phyloP scores from a whole-genome alignment of 2,329 filamentous ascomycete genomes.

The Colletotrichum acutatum region DNA sequence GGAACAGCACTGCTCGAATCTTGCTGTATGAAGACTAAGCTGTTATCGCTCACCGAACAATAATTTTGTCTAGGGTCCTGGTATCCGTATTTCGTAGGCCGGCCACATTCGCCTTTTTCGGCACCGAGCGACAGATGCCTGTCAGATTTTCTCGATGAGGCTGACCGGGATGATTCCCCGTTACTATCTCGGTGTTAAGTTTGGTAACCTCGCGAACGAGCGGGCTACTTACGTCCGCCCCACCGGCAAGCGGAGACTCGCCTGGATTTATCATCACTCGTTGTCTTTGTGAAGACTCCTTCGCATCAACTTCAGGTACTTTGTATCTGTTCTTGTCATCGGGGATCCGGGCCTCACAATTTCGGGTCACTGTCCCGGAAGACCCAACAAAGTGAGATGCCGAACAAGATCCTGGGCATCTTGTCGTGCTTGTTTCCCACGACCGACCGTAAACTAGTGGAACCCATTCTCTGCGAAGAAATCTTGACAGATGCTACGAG shows the following conservation, averaged over 20 bases:
- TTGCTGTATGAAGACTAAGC: background rate
- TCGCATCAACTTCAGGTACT: background rate
- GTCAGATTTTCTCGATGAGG: background rate
- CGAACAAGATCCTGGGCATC: background rate
- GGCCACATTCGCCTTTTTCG: slow-evolving; percentile 1
- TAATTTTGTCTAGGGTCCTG: background rate
- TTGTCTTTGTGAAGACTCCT: background rate
- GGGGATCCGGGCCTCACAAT: background rate
- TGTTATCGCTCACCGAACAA: slow-evolving; percentile 28
- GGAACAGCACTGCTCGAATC: no score
- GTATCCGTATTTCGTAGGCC: background rate
- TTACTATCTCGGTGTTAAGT: background rate
- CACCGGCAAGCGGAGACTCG: background rate
- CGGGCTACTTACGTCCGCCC: background rate
- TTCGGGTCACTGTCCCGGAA: background rate
- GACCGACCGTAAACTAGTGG: background rate
- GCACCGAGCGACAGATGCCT: background rate
- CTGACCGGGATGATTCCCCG: background rate
- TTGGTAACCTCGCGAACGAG: background rate
- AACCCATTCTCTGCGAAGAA: background rate
- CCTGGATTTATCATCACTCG: background rate
- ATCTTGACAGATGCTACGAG: no score
- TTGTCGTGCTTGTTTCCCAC: background rate
- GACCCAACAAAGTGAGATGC: background rate
- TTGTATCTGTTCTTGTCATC: no score